Evolutionary conservation across 805 yeast species (phyloP), one percentile per base, ranked within the genome.

Genomic region (Wickerhamomyces bovis): DNA sequence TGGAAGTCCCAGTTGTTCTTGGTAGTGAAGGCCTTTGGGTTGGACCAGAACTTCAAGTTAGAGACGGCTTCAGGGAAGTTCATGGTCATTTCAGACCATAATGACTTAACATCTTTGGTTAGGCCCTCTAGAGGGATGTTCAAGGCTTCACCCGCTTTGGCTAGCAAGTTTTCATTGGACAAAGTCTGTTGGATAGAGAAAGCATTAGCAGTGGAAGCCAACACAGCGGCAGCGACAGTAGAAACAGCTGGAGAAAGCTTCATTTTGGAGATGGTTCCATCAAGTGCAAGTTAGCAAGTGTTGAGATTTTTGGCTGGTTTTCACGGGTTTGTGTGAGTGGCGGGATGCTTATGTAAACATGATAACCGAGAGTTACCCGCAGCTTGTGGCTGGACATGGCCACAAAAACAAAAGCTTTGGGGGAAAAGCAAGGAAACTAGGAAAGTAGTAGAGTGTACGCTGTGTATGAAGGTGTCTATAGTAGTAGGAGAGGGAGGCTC

Each of bases 61-160:
- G 70, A 56, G 18, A 80, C 64, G 22, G 79, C 70, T n/a, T 72
- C 67, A 21, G 90, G 90, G 66, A 76, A 84, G 43, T 69, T 65
- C 56, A 72, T 47, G 35, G 83, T 68, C 80, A 83, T 76, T 38
- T 83, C 89, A 23, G 75, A 58, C 90, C 90, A 84, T 28, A 76
- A 58, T 22, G 61, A 50, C 58, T 76, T 73, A 43, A 82, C 64
- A 12, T 75, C 80, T 5, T 66, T 60, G 16, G 84, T 69, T 40
- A 82, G 55, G 15, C 69, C 53, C 25, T 74, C 78, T 25, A 74
- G 46, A 4, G 83, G 77, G 51, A 78, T 71, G 45, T 77, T 73
- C 55, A 80, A 62, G 26, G 75, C 73, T 38, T 69, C 68, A 18
- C 82, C 69, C 44, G 81, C 81, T 46, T 77, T 65, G 41, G 67